Evolutionary conservation across 805 yeast species (phyloP).

Genomic region (Suhomyces pyralidae): DNA sequence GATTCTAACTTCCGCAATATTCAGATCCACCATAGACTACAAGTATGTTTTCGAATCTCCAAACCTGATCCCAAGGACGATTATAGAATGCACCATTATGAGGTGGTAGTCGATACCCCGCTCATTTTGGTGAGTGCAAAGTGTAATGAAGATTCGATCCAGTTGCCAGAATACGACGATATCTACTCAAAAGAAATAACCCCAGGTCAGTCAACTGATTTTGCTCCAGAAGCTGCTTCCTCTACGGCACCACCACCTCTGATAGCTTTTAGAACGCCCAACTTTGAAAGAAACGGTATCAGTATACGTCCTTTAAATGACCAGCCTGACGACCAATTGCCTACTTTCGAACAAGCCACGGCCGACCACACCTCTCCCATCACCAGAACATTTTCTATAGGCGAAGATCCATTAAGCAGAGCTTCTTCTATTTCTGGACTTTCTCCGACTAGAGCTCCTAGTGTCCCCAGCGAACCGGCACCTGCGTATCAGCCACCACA

Average conservation of each 20-base stretch:
- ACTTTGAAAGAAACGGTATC: conserved; percentile 30
- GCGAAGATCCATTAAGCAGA: conserved; percentile 39
- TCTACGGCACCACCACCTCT: neutral
- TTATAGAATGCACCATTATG: conserved; percentile 64
- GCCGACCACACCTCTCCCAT: conserved; percentile 42
- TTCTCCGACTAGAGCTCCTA: neutral
- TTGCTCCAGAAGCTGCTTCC: neutral
- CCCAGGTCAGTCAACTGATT: no score
- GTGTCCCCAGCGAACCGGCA: conserved; percentile 25
- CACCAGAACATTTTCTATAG: conserved; percentile 34
- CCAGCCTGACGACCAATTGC: conserved; percentile 35
- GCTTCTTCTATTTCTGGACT: conserved; percentile 22
- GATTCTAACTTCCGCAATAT: conserved; percentile 64
- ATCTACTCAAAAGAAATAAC: conserved; percentile 3
- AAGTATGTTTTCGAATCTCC: conserved; percentile 66
- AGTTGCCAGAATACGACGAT: conserved; percentile 40
- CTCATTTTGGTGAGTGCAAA: conserved; percentile 45
- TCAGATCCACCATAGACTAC: conserved; percentile 63
- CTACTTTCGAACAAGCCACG: conserved; percentile 66
- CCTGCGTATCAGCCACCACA: conserved; percentile 28
- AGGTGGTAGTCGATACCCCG: conserved; percentile 78
- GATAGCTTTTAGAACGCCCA: conserved; percentile 40
- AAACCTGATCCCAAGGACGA: conserved; percentile 50
- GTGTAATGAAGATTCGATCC: conserved; percentile 39
- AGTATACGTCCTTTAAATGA: conserved; percentile 26